Evolutionary conservation across 2,329 filamentous ascomycete genomes (phyloP).

Genomic region (Penicillium expansum): DNA sequence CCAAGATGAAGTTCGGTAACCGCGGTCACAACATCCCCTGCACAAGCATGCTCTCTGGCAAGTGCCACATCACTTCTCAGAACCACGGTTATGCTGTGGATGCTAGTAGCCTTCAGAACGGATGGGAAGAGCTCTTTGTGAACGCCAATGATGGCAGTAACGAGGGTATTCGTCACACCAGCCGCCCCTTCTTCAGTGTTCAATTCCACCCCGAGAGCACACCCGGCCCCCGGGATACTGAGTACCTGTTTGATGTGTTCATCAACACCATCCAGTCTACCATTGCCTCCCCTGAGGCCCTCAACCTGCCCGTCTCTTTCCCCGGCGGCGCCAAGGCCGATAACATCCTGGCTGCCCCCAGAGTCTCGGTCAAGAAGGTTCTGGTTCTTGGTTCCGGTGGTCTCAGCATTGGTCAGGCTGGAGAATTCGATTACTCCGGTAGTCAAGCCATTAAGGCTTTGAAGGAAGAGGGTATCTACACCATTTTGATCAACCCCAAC

Average conservation of each 20-base stretch:
- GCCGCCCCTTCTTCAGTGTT: constrained; percentile 94
- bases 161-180: constrained; percentile 88
- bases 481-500: constrained; percentile 96
- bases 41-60: constrained; percentile 90
- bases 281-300: constrained; percentile 62
- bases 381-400: constrained; percentile 92
- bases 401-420: constrained; percentile 94
- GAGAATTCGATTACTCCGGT: constrained; percentile 98
- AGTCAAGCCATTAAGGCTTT: constrained; percentile 97
- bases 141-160: constrained; percentile 99
- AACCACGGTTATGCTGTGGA: constrained; percentile 98
- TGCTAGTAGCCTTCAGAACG: constrained; percentile 66
- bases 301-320: constrained; percentile 75
- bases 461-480: constrained; percentile 98
- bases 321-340: constrained; percentile 79
- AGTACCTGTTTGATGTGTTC: constrained; percentile 97
- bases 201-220: constrained; percentile 99
- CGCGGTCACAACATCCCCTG: constrained; percentile 98
- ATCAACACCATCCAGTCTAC: constrained; percentile 77
- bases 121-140: constrained; percentile 92
- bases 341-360: constrained; percentile 72
- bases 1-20: constrained; percentile 99
- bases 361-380: constrained; percentile 87
- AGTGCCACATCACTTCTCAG: constrained; percentile 98
- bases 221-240: constrained; percentile 90